Percentiles rank a stretch among this genome's conserved stretches.
Evolutionary conservation across 495 filamentous ascomycete genomes (phyloP).

Genomic region (Aeminium ludgeri): DNA sequence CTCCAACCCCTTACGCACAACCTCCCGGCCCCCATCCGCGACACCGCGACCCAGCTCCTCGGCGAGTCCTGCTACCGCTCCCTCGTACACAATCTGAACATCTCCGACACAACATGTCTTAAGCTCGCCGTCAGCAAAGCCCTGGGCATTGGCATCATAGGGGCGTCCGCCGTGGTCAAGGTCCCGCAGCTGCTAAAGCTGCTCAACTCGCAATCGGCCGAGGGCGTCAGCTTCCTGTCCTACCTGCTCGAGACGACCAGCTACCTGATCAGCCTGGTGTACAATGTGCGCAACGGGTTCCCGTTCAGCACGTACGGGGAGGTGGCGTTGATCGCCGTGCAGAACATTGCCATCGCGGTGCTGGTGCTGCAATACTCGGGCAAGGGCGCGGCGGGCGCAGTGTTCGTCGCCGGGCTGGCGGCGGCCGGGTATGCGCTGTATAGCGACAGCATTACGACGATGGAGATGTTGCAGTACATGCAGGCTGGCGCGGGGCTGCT

Average conservation of each 20-base stretch:
- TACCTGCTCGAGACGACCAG: constrained; percentile 79
- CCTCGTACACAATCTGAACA: constrained; percentile 65
- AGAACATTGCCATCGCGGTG: constrained; percentile 76
- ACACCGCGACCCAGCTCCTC: constrained; percentile 61
- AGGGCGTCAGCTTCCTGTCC: constrained; percentile 71
- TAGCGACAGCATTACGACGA: constrained; percentile 45
- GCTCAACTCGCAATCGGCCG: constrained; percentile 55
- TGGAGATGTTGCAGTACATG: constrained; percentile 51
- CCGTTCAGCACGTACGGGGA: constrained; percentile 95
- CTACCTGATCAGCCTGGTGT: constrained; percentile 72
- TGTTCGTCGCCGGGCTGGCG: constrained; percentile 61
- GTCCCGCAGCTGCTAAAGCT: constrained; percentile 91
- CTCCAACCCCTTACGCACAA: constrained; percentile 64
- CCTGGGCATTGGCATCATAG: constrained; percentile 83
- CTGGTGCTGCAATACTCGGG: constrained; percentile 69
- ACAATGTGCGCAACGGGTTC: constrained; percentile 76
- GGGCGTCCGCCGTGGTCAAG: constrained; percentile 77
- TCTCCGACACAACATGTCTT: constrained; percentile 52
- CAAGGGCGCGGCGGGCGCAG: constrained; percentile 39
- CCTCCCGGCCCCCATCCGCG: constrained; percentile 60
- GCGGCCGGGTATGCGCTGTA: constrained; percentile 48
- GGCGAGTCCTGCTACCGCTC: constrained; percentile 68
- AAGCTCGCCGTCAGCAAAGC: constrained; percentile 80
- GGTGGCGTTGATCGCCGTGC: constrained; percentile 72
- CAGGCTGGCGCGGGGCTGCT: constrained; percentile 75